Base-by-base conservation (phyloP, 148 eudicot species). In the Mesembryanthemum crystallinum region DNA sequence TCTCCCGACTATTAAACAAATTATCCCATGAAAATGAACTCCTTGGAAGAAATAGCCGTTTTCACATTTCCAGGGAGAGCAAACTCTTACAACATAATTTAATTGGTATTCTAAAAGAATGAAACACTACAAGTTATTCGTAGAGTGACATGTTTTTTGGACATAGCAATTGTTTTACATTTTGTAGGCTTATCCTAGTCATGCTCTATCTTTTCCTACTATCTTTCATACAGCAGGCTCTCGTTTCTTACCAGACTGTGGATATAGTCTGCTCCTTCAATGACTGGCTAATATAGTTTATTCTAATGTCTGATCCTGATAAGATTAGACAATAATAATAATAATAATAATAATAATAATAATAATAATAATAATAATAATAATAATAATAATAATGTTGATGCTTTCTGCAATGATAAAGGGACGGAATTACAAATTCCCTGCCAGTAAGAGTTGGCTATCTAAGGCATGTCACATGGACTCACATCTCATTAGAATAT, bases 131-230 rank as follows among this genome's bases (percentile, higher is more conserved):
- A 39, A 30, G 58, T 25, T n/a, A 73, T 33, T 30, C 23, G 18
- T 8, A 37, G 23, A 25, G 49, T 69, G 35, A 35, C 49, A 75
- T 60, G 82, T 54, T 70, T 35, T 57, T 80, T 64, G 82, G 78
- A 75, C 33, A 54, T 75, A 80, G 82, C 61, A 27, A 54, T 80
- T 75, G 82, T 80, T 68, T 28, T 43, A 64, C 47, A 75, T 39
- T 39, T 70, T 75, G 69, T 7, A 64, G 69, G 51, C 78, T 66
- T 69, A 63, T 80, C 43, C 70, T 64, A 59, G 45, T 57, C 43
- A 58, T 60, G 55, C 64, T 72, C 65, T 78, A 23, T n/a, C 29
- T 43, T 25, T 15, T 45, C 35, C 13, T 11, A 7, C 10, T 43
- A 43, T 43, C 49, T 43, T 43, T 7, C 49, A 7, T 43, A 43